Percentiles rank a stretch among this genome's conserved stretches.
Evolutionary conservation across 306 rosid genomes (phyloP).

Genomic region (Argentina anserina): DNA sequence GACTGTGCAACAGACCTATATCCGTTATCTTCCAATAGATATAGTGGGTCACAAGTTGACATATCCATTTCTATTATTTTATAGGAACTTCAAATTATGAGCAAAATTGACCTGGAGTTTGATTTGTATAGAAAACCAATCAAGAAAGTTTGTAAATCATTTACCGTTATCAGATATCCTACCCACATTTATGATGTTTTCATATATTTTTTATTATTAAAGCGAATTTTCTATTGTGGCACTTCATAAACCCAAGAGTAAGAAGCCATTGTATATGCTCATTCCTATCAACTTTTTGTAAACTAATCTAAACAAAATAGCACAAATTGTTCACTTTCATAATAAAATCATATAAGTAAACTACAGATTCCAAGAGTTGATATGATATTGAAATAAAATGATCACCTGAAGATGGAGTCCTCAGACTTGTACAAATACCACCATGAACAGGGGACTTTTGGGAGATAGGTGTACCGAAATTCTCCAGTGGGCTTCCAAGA

Average conservation of each 20-base stretch:
- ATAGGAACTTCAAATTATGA: neutral
- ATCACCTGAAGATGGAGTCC: conserved; percentile 59
- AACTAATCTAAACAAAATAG: neutral
- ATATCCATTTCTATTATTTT: neutral
- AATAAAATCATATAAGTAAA: no score
- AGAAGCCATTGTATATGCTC: neutral
- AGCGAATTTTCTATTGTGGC: neutral
- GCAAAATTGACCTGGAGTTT: neutral
- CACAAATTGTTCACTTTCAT: neutral
- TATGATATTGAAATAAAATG: neutral
- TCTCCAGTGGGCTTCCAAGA: conserved; percentile 51
- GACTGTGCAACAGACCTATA: neutral
- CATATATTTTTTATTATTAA: neutral
- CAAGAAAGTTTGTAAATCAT: neutral
- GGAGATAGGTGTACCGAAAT: conserved; percentile 46
- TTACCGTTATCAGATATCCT: neutral
- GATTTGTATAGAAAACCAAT: neutral
- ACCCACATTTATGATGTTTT: neutral
- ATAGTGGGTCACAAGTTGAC: neutral
- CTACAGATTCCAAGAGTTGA: neutral
- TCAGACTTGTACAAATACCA: conserved; percentile 32
- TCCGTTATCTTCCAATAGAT: neutral
- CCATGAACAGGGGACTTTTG: conserved; percentile 52
- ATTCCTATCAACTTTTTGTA: neutral
- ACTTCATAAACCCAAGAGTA: neutral